Evolutionary conservation across 495 filamentous ascomycete genomes (phyloP).

Genomic region (Daldinia vernicosa): DNA sequence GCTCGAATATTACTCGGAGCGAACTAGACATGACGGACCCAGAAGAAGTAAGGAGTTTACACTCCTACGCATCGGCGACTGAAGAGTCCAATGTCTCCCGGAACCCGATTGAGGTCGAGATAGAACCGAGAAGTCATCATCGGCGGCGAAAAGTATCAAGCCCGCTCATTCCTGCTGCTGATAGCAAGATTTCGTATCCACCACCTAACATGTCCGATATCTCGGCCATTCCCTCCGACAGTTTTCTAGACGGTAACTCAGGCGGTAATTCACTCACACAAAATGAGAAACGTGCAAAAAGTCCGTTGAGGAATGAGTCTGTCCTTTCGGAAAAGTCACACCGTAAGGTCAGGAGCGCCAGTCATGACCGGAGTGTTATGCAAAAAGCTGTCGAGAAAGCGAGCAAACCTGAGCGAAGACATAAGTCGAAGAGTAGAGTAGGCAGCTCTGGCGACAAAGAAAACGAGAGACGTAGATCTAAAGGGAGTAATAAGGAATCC

Average conservation of each 20-base stretch:
- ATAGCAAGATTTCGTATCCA: conserved; percentile 69
- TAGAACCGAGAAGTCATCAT: conserved; percentile 60
- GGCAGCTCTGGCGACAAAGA: conserved; percentile 71
- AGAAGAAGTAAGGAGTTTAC: conserved; percentile 60
- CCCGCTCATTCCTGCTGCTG: conserved; percentile 61
- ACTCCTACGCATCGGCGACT: conserved; percentile 75
- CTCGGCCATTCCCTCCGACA: conserved; percentile 89
- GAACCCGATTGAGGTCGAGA: conserved; percentile 85
- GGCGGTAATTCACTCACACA: conserved; percentile 42
- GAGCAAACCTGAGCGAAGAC: conserved; percentile 58
- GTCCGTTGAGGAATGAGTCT: conserved; percentile 50
- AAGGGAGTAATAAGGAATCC: conserved; percentile 69
- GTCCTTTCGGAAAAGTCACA: conserved; percentile 60
- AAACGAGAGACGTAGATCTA: conserved; percentile 68
- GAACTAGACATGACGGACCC: conserved; percentile 51
- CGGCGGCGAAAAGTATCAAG: conserved; percentile 60
- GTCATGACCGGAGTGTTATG: conserved; percentile 44
- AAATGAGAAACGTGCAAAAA: conserved; percentile 51
- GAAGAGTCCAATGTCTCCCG: conserved; percentile 78
- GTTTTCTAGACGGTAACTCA: conserved; percentile 77
- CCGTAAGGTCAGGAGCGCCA: conserved; percentile 55
- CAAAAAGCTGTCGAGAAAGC: conserved; percentile 47
- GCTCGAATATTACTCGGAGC: conserved; percentile 66
- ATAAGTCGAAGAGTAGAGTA: conserved; percentile 65
- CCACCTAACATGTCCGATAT: conserved; percentile 76